Conservation (phyloP, 208 protist genomes). For the Trypanosoma cruzi region DNA sequence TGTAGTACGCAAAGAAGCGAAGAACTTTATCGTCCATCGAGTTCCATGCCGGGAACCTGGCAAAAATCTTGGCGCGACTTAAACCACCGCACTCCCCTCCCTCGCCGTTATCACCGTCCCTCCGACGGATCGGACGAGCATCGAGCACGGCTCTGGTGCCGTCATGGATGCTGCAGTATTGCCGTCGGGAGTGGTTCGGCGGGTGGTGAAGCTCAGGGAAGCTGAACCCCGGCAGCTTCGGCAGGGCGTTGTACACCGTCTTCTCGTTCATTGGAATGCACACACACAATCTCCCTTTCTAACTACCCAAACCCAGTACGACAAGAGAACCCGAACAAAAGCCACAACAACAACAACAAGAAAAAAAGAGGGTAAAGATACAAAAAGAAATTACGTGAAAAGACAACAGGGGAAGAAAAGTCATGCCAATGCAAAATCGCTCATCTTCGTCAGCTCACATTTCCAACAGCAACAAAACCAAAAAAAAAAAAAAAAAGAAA, state of each 20-base stretch:
- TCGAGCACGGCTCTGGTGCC: conserved; percentile 53
- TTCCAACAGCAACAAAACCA: not conserved
- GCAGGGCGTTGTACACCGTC: conserved; percentile 86
- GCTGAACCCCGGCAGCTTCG: conserved; percentile 81
- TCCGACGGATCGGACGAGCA: not conserved
- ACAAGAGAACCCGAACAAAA: too few relatives aligned
- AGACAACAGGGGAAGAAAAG: not conserved
- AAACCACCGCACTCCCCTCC: conserved; percentile 64
- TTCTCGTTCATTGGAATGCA: conserved; percentile 46
- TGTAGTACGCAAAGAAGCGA: conserved; percentile 96
- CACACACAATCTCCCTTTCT: too few relatives aligned
- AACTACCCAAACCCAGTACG: too few relatives aligned
- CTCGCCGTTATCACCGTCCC: not conserved
- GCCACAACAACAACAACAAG: not conserved
- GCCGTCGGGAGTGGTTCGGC: conserved; percentile 34
- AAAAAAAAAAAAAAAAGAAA: not conserved
- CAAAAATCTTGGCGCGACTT: conserved; percentile 56
- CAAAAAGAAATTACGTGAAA: not conserved
- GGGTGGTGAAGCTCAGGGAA: conserved; percentile 78
- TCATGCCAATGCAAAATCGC: not conserved
- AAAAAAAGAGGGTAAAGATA: not conserved
- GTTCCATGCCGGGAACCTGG: conserved; percentile 85
- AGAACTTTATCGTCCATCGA: conserved; percentile 95
- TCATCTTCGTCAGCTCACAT: not conserved
- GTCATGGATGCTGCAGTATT: conserved; percentile 60